Evolutionary conservation across 1,139 yeast genomes (phyloP).

Genomic region (Hyphopichia wangnamkhiaoensis): DNA sequence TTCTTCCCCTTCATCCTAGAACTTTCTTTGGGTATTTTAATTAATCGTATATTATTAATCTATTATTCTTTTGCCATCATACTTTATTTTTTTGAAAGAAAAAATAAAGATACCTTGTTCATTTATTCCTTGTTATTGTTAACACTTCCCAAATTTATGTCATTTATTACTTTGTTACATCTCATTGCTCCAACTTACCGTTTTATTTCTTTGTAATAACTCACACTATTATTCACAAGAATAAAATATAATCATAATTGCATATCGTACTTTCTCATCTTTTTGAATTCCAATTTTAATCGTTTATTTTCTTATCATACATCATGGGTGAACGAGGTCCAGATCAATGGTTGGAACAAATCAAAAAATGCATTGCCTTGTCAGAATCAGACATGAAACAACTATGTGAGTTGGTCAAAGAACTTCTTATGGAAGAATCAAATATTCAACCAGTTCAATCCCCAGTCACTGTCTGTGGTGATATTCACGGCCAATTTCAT

Average conservation of each 20-base stretch:
- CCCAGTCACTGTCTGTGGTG: slow-evolving; percentile 99
- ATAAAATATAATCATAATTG: no score
- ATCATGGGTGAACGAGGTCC: slow-evolving; percentile 82
- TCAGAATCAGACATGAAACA: slow-evolving; percentile 96
- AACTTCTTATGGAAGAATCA: slow-evolving; percentile 71
- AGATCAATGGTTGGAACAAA: slow-evolving; percentile 94
- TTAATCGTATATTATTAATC: no score
- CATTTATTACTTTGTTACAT: neutral
- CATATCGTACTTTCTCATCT: neutral
- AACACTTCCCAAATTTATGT: neutral
- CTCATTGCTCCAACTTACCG: neutral
- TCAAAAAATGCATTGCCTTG: slow-evolving; percentile 83
- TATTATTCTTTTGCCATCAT: no score
- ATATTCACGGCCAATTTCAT: slow-evolving; percentile 97
- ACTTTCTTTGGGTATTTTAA: no score
- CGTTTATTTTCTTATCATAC: neutral
- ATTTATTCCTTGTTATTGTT: no score
- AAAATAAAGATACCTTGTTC: neutral
- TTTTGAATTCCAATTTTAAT: no score
- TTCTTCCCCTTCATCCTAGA: no score
- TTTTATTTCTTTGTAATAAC: no score
- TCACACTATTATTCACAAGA: no score
- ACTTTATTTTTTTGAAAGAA: no score
- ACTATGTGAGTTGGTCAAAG: slow-evolving; percentile 90
- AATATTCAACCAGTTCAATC: slow-evolving; percentile 95